phyloP scores from a whole-genome alignment of 208 protist genomes.

The Angomonas deanei region DNA sequence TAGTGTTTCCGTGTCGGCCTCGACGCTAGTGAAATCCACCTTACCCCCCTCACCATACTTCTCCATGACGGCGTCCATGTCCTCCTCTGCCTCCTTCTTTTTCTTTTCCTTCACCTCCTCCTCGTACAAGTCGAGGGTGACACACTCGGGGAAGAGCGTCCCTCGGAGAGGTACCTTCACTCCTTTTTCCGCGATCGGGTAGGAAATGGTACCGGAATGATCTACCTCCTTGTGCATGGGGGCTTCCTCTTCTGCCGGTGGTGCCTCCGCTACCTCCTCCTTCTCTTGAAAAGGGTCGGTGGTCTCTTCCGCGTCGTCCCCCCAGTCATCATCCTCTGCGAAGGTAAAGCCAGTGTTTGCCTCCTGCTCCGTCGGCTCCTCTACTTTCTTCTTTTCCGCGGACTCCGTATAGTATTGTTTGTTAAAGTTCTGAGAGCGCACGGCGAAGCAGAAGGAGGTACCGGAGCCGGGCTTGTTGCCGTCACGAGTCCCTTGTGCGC shows the following conservation, averaged over 20 bases:
- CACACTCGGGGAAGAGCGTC: slow-evolving; percentile 35
- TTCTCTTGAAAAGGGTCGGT: not conserved
- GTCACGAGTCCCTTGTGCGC: not conserved
- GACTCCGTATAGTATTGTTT: slow-evolving; percentile 26
- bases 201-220: slow-evolving; percentile 5
- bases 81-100: slow-evolving; percentile 29
- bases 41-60: slow-evolving; percentile 46
- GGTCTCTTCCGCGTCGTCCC: slow-evolving; percentile 15
- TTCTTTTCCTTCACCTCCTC: slow-evolving; percentile 32
- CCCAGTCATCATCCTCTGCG: slow-evolving; percentile 43
- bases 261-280: not conserved
- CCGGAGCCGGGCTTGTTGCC: not conserved
- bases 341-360: slow-evolving; percentile 29
- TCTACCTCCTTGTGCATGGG: not conserved
- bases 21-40: slow-evolving; percentile 55
- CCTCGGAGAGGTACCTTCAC: slow-evolving; percentile 29
- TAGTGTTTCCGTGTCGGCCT: slow-evolving; percentile 68
- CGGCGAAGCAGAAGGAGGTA: slow-evolving; percentile 64
- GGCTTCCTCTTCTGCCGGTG: not conserved
- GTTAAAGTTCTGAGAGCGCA: slow-evolving; percentile 83
- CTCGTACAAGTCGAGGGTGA: slow-evolving; percentile 63
- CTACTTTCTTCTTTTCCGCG: slow-evolving; percentile 3
- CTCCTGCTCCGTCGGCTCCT: slow-evolving; percentile 4
- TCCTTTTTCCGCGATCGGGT: slow-evolving; percentile 24
- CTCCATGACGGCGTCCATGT: slow-evolving; percentile 41